phyloP scores from a whole-genome alignment of 768 basidiomycete species.

The Panaeolus cyanescens region DNA sequence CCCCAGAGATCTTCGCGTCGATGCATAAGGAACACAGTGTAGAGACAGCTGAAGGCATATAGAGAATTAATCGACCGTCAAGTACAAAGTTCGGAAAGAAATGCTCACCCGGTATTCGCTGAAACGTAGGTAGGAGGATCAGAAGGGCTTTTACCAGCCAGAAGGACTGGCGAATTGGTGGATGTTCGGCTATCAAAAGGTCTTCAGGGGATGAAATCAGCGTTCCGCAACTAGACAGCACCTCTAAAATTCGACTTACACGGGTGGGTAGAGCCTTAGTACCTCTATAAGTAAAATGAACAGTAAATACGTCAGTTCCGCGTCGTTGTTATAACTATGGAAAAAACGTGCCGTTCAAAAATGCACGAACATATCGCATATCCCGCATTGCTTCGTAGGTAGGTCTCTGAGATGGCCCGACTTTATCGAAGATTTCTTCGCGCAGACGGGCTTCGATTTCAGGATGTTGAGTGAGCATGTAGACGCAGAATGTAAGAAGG shows the following conservation, averaged over 20 bases:
- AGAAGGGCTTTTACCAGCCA: background rate
- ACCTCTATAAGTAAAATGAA: slow-evolving; percentile 30
- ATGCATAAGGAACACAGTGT: slow-evolving; percentile 39
- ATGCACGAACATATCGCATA: slow-evolving; percentile 39
- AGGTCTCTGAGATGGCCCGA: slow-evolving; percentile 38
- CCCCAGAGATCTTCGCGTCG: slow-evolving; percentile 57
- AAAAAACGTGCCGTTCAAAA: slow-evolving; percentile 29
- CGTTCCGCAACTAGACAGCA: background rate
- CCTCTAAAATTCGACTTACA: slow-evolving; percentile 23
- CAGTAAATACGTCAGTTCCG: background rate
- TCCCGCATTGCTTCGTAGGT: slow-evolving; percentile 45
- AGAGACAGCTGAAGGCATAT: slow-evolving; percentile 24
- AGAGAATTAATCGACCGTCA: slow-evolving; percentile 8
- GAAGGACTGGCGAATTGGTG: slow-evolving; percentile 13
- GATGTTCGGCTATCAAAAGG: slow-evolving; percentile 39
- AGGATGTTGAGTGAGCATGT: slow-evolving; percentile 46
- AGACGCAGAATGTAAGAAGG: slow-evolving; percentile 40
- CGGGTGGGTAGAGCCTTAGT: slow-evolving; percentile 37
- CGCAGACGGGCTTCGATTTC: slow-evolving; percentile 36
- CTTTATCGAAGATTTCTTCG: slow-evolving; percentile 37
- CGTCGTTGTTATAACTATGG: background rate
- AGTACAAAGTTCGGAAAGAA: slow-evolving; percentile 22
- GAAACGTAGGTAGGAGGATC: slow-evolving; percentile 2
- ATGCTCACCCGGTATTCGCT: slow-evolving; percentile 18
- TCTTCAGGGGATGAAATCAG: background rate